Conservation (phyloP, 371 early-diverging fungal genomes). For the Spraguea lophii region DNA sequence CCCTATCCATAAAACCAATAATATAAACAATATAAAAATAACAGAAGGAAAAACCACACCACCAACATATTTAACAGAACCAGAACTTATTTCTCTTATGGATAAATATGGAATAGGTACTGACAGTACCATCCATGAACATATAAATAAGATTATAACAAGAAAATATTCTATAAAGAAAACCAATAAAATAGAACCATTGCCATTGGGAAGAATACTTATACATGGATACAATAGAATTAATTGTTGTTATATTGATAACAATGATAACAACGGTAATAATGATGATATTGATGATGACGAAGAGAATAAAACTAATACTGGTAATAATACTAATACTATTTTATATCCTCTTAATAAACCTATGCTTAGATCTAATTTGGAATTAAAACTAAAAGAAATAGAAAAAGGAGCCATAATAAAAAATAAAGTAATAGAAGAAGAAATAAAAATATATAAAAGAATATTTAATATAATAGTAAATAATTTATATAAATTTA, state of each 20-base stretch:
- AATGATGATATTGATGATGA: too few species aligned
- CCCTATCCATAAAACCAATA: constrained; percentile 12
- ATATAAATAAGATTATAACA: constrained; percentile 76
- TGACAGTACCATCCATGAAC: constrained; percentile 95
- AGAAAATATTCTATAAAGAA: constrained; percentile 66
- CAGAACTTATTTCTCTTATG: constrained; percentile 80
- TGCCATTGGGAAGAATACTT: constrained; percentile 68
- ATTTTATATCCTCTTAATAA: constrained; percentile 16
- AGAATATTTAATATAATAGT: constrained; percentile 49
- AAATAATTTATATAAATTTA: constrained; percentile 54
- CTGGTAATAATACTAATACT: too few species aligned
- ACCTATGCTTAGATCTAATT: constrained; percentile 38
- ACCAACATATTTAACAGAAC: constrained; percentile 65
- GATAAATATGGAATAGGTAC: constrained; percentile 94
- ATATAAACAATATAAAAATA: constrained; percentile 35
- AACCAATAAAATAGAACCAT: constrained; percentile 53
- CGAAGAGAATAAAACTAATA: too few species aligned
- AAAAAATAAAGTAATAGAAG: constrained; percentile 21
- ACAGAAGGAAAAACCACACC: constrained; percentile 54
- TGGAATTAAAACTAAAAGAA: constrained; percentile 53
- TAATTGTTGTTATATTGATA: too few species aligned
- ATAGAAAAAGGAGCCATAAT: constrained; percentile 26
- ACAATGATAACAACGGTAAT: too few species aligned
- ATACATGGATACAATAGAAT: constrained; percentile 63
- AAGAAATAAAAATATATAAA: constrained; percentile 32